Evolutionary conservation across 805 yeast genomes (phyloP).

Genomic region (Candida nemodendra): DNA sequence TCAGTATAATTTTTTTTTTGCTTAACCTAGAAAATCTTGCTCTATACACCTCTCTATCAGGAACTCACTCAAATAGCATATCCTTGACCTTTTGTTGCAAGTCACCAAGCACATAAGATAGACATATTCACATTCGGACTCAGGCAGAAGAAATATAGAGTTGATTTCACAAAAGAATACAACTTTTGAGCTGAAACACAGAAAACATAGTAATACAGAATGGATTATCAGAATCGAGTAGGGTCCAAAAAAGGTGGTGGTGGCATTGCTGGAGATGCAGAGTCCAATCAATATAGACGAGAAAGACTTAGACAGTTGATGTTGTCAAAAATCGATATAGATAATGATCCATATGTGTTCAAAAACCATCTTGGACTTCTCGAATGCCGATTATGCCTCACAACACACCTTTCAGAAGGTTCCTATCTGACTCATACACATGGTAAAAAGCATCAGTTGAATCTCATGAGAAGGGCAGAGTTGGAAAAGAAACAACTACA

Average conservation of each 20-base stretch:
- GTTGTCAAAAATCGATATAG: slow-evolving; percentile 47
- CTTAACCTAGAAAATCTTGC: too few species aligned
- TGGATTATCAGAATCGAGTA: slow-evolving; percentile 89
- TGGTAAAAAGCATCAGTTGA: slow-evolving; percentile 79
- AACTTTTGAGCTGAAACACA: too few species aligned
- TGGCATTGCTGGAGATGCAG: slow-evolving; percentile 76
- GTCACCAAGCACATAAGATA: too few species aligned
- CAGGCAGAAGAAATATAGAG: too few species aligned
- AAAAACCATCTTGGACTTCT: slow-evolving; percentile 79
- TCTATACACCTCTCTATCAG: too few species aligned
- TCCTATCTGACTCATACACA: slow-evolving; percentile 82
- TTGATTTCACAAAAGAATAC: too few species aligned
- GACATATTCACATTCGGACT: too few species aligned
- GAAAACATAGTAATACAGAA: too few species aligned
- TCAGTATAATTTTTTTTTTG: too few species aligned
- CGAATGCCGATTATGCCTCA: slow-evolving; percentile 82
- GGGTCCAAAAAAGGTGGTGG: slow-evolving; percentile 92
- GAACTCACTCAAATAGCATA: too few species aligned
- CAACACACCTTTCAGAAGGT: slow-evolving; percentile 76
- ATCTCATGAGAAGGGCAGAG: slow-evolving; percentile 61
- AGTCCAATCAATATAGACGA: slow-evolving; percentile 65
- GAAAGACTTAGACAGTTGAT: slow-evolving; percentile 67
- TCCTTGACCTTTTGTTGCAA: too few species aligned
- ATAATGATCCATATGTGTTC: slow-evolving; percentile 79
- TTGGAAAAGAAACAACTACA: slow-evolving; percentile 27